Conservation (phyloP, 2,329 filamentous ascomycete genomes). For the Trichophyton verrucosum region DNA sequence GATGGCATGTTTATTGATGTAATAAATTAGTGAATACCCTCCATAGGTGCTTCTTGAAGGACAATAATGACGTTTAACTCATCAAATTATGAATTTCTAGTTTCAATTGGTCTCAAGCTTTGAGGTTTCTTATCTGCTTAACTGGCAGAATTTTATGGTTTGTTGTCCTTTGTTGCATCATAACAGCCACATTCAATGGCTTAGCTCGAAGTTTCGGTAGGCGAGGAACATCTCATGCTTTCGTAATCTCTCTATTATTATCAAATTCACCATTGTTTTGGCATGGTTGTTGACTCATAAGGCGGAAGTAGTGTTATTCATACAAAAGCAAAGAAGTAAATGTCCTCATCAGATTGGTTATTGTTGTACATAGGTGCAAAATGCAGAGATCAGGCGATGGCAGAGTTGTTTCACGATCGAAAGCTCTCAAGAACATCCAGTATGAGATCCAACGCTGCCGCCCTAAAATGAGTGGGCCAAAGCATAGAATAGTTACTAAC, state of each 20-base stretch:
- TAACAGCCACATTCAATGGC: too few relatives aligned
- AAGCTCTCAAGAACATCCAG: not conserved
- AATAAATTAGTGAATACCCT: conserved; percentile 8
- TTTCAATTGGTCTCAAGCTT: not conserved
- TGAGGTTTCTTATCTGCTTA: not conserved
- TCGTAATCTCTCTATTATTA: too few relatives aligned
- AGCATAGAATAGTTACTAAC: not conserved
- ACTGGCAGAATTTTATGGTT: not conserved
- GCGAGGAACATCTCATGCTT: too few relatives aligned
- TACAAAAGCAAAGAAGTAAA: not conserved
- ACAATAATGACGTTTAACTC: conserved; percentile 10
- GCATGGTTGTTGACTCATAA: not conserved
- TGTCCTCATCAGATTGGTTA: not conserved
- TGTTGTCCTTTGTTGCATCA: too few relatives aligned
- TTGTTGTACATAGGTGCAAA: not conserved
- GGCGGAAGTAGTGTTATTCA: not conserved
- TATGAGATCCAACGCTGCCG: too few relatives aligned
- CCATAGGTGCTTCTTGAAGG: conserved; percentile 8
- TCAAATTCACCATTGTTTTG: too few relatives aligned
- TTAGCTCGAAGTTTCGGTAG: too few relatives aligned
- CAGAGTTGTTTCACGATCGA: not conserved
- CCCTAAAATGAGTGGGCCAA: not conserved
- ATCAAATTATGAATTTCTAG: not conserved
- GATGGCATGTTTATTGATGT: conserved; percentile 22
- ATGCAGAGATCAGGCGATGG: not conserved